Evolutionary conservation across 2,329 filamentous ascomycete species (phyloP), one percentile per base, ranked within the genome.

Genomic region (Rachicladosporium sp.): DNA sequence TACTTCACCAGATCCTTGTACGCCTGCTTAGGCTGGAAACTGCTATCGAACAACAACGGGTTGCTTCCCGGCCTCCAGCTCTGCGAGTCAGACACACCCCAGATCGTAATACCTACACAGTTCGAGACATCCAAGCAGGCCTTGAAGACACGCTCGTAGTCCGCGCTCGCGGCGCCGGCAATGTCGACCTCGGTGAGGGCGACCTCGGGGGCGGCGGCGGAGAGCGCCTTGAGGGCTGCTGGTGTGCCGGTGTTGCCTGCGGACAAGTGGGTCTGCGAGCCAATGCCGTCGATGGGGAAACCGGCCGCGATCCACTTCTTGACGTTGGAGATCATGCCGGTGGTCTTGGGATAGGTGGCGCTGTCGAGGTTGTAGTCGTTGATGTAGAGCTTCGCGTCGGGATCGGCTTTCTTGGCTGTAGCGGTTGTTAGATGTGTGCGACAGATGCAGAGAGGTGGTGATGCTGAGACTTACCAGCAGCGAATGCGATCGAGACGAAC

Each of bases 131-230:
- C 60, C 31, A 79, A 54, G 50, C 79, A 83, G 4, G 71, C 78
- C 35, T 72, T 67, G 6, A 57, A 45, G 30, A 56, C 64, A 31
- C 69, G 66, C 13, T 68, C 58, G 50, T 79, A 82, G 55, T 82
- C 78, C 15, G 59, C 58, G 4, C 68, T 50, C 12, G 68, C 62
- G 6, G 73, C 75, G 12, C 64, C 63, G 36, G 70, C 69, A 51
- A 85, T 82, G 51, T 85, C 80, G 12, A 82, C 66, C 61, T 82
- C 78, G 1, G 78, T 82, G 36, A 81, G 67, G 4, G 78, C 77
- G 29, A 79, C 69, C 52, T 82, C 76, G 11, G 38, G 38, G 19
- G 43, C 49, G n/a, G 66, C 69, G 9, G 54, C 58, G 23, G 71
- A 74, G 10, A 80, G 66, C 1, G 63, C 61, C 34, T 36, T 62